Conservation (phyloP, 208 protist species). For the Trypanosoma cruzi region DNA sequence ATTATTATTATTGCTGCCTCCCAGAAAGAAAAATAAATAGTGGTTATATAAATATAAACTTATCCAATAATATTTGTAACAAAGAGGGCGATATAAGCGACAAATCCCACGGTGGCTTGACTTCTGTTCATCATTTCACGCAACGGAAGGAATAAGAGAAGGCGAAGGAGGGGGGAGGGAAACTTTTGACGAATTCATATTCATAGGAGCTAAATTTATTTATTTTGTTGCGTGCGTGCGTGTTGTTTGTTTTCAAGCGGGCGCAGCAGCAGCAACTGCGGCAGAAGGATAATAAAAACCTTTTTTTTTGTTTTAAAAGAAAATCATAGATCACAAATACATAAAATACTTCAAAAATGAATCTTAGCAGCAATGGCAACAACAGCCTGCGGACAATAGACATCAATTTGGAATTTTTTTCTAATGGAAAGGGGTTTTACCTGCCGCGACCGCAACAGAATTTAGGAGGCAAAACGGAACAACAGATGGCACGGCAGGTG, state of each 20-base stretch:
- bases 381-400: constrained; percentile 12
- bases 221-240: background rate
- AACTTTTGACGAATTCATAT: background rate
- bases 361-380: background rate
- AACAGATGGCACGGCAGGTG: too few relatives aligned
- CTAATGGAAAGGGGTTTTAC: background rate
- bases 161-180: too few relatives aligned
- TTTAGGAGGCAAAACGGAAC: background rate
- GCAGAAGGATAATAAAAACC: constrained; percentile 1
- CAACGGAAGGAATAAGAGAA: background rate
- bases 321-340: background rate
- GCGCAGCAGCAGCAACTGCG: background rate
- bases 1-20: constrained; percentile 6
- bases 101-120: background rate
- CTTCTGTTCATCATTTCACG: background rate
- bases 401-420: constrained; percentile 11
- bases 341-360: background rate
- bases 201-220: background rate
- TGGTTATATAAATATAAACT: background rate
- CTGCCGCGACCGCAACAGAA: background rate
- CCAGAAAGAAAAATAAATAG: background rate
- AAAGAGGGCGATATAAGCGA: background rate
- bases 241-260: background rate
- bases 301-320: background rate
- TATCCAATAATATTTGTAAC: background rate